Conservation (phyloP, 2,329 filamentous ascomycete species). For the Cercospora sesami region DNA sequence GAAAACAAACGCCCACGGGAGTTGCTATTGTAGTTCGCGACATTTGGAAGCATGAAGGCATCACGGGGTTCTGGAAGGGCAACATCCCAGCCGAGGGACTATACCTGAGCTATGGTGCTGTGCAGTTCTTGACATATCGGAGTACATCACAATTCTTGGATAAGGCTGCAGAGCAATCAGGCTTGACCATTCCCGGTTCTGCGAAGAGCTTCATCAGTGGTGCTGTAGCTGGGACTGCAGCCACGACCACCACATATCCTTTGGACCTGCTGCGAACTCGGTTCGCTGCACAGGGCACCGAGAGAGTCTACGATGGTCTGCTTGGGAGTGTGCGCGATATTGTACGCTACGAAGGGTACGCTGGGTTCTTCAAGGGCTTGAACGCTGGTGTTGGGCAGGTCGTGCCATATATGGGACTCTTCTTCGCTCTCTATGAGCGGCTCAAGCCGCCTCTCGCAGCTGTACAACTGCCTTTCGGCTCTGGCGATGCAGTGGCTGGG, state of each 20-base stretch:
- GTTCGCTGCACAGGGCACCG: conserved; percentile 88
- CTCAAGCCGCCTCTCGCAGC: conserved; percentile 52
- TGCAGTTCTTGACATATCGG: conserved; percentile 89
- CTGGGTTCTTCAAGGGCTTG: conserved; percentile 86
- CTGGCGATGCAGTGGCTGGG: conserved; percentile 80
- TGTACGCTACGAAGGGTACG: conserved; percentile 67
- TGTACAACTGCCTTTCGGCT: conserved; percentile 63
- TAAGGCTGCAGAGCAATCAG: conserved; percentile 46
- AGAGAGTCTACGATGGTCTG: conserved; percentile 76
- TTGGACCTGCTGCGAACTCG: conserved; percentile 89
- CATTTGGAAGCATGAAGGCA: conserved; percentile 77
- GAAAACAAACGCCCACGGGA: conserved; percentile 28
- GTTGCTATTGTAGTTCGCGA: conserved; percentile 48
- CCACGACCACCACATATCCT: conserved; percentile 84
- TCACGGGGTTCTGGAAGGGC: conserved; percentile 91
- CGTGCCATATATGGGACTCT: conserved; percentile 93
- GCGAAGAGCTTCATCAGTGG: conserved; percentile 80
- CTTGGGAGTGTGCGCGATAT: conserved; percentile 71
- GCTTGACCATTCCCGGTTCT: conserved; percentile 62
- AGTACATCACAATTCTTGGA: conserved; percentile 68
- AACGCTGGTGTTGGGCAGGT: conserved; percentile 82
- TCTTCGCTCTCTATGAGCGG: conserved; percentile 86
- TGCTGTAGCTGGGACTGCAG: conserved; percentile 75
- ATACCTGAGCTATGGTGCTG: conserved; percentile 85
- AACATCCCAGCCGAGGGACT: conserved; percentile 94